Evolutionary conservation across 1,284 basidiomycete genomes (phyloP).

Genomic region (Retiboletus flavoniger): DNA sequence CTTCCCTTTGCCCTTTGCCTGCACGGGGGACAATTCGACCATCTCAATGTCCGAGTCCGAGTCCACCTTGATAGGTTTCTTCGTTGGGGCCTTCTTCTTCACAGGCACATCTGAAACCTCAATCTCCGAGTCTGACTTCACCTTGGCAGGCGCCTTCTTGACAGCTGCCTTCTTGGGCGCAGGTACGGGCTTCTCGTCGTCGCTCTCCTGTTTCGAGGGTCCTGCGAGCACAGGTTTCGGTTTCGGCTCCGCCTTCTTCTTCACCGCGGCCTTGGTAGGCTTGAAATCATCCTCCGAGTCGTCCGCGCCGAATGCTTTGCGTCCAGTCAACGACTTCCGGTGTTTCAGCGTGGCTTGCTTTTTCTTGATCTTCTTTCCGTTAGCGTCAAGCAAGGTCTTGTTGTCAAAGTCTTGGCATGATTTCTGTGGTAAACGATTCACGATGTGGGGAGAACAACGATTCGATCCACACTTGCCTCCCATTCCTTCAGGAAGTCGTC

Average conservation of each 20-base stretch:
- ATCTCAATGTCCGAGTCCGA: constrained; percentile 43
- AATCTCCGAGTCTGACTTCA: constrained; percentile 39
- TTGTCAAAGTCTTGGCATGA: constrained; percentile 62
- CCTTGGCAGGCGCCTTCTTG: constrained; percentile 32
- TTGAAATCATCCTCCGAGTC: constrained; percentile 75
- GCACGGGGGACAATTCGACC: constrained; percentile 21
- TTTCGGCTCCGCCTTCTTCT: constrained; percentile 41
- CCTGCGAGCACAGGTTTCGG: constrained; percentile 30
- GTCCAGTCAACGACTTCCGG: constrained; percentile 61
- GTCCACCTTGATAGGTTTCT: constrained; percentile 35
- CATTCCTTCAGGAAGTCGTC: constrained; percentile 83
- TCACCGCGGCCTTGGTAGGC: constrained; percentile 61
- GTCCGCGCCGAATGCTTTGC: constrained; percentile 48
- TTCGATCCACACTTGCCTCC: constrained; percentile 57
- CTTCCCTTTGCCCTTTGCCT: constrained; percentile 37
- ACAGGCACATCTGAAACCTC: constrained; percentile 28
- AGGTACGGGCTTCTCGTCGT: constrained; percentile 32
- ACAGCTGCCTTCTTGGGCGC: constrained; percentile 33
- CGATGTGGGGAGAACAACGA: not conserved
- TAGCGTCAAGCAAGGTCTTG: constrained; percentile 51
- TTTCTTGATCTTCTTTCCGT: constrained; percentile 65
- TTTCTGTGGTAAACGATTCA: constrained; percentile 41
- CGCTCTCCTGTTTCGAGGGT: constrained; percentile 35
- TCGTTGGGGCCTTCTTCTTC: constrained; percentile 20
- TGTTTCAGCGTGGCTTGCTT: constrained; percentile 78